These are phyloP conservation scores for Niveomyces coronatus DNA, from an alignment of 2,329 filamentous ascomycete genomes.

Conservation along the genomic window DNA sequence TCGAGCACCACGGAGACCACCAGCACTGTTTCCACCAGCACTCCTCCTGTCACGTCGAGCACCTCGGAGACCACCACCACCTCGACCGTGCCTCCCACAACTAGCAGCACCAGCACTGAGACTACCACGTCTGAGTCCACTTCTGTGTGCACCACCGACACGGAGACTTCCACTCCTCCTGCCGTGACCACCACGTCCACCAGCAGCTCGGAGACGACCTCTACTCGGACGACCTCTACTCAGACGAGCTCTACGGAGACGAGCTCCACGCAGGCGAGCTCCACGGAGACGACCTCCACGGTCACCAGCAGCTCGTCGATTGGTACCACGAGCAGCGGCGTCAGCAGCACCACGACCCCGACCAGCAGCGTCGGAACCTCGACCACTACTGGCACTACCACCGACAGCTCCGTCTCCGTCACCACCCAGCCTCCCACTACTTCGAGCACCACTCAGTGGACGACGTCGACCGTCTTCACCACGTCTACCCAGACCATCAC, in stretches of 20 bases:
- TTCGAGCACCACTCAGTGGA: constrained; percentile 15
- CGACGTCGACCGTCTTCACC: constrained; percentile 23
- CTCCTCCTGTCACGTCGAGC: constrained; percentile 8
- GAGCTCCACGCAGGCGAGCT: constrained; percentile 3
- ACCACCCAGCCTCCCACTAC: constrained; percentile 13
- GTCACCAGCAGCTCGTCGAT: background rate
- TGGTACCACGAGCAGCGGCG: background rate
- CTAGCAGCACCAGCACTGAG: constrained; percentile 16
- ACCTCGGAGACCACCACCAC: background rate
- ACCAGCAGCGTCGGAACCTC: background rate
- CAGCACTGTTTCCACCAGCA: constrained; percentile 8
- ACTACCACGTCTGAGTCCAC: constrained; percentile 18
- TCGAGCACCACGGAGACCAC: constrained; percentile 9
- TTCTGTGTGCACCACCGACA: constrained; percentile 27
- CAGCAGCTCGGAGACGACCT: constrained; percentile 4
- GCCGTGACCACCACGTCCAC: constrained; percentile 10
- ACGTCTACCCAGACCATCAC: constrained; percentile 15
- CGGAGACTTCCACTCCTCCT: constrained; percentile 24
- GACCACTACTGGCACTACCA: constrained; percentile 9
- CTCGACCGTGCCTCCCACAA: background rate
- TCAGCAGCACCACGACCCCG: background rate
- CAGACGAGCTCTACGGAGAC: background rate
- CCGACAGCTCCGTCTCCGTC: constrained; percentile 2
- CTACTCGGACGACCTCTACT: background rate
- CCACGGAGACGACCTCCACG: constrained; percentile 6